Percentiles rank a stretch among this genome's conserved stretches.
phyloP scores from a whole-genome alignment of 495 filamentous ascomycete species.

The Penicillium goetzii region DNA sequence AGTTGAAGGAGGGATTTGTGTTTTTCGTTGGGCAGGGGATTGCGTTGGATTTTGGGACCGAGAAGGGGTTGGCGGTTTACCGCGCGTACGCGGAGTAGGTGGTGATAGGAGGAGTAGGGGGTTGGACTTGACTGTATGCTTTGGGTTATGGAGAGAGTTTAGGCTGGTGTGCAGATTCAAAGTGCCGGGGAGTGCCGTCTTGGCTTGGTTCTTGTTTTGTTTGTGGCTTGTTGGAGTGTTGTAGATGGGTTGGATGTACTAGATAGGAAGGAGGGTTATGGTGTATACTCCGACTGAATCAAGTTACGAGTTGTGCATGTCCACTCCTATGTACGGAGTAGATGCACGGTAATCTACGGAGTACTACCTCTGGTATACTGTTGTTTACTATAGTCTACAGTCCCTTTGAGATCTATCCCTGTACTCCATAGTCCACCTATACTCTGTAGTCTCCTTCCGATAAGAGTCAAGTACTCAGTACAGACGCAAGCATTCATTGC shows the following conservation, averaged over 20 bases:
- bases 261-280: background rate
- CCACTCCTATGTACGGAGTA: too few species aligned
- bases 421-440: background rate
- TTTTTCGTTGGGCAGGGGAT: slow-evolving; percentile 70
- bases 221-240: slow-evolving; percentile 1
- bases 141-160: background rate
- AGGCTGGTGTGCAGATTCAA: background rate
- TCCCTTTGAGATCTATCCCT: background rate
- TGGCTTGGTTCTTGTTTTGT: slow-evolving; percentile 2
- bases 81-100: slow-evolving; percentile 57
- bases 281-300: background rate
- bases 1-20: slow-evolving; percentile 64
- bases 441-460: background rate
- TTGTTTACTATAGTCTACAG: background rate
- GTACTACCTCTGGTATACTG: too few species aligned
- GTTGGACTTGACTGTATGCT: background rate
- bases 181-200: background rate
- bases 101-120: background rate
- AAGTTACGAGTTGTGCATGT: background rate
- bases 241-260: background rate
- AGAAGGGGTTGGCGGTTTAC: slow-evolving; percentile 57
- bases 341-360: too few species aligned
- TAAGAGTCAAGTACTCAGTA: background rate
- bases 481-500: background rate
- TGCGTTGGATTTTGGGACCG: slow-evolving; percentile 51